Conservation (phyloP, 2,329 filamentous ascomycete genomes). For the Venturia pyrina region DNA sequence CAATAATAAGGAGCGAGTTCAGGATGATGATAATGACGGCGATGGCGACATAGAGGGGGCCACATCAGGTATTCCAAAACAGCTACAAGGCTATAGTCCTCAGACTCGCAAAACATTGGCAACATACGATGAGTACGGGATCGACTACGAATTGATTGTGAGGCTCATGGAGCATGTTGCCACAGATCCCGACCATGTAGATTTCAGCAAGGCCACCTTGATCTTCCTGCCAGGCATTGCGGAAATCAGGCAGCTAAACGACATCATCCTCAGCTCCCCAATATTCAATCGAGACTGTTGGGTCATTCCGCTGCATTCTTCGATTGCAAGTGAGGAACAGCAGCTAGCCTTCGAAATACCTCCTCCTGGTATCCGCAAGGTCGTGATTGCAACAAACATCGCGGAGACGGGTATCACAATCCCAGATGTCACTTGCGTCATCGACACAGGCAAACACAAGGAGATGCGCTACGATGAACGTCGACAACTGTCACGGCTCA, state of each 20-base stretch:
- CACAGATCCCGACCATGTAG: conserved; percentile 51
- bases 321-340: conserved; percentile 92
- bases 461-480: conserved; percentile 96
- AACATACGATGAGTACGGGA: conserved; percentile 79
- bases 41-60: conserved; percentile 38
- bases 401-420: conserved; percentile 98
- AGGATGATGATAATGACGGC: conserved; percentile 28
- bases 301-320: conserved; percentile 83
- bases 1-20: conserved; percentile 32
- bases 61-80: conserved; percentile 49
- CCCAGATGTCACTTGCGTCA: conserved; percentile 91
- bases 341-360: conserved; percentile 85
- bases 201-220: conserved; percentile 83
- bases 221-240: conserved; percentile 91
- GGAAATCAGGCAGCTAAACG: conserved; percentile 82
- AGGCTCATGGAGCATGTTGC: conserved; percentile 71
- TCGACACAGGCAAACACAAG: conserved; percentile 93
- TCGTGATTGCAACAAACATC: conserved; percentile 95
- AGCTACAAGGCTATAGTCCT: conserved; percentile 62
- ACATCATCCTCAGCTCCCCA: conserved; percentile 68
- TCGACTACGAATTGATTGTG: conserved; percentile 80
- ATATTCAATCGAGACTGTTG: conserved; percentile 70
- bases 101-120: conserved; percentile 65
- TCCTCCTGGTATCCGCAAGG: conserved; percentile 73
- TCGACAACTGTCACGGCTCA: conserved; percentile 77